Evolutionary conservation across 2,329 filamentous ascomycete genomes (phyloP).

Genomic region (Elsinoe fawcettii): DNA sequence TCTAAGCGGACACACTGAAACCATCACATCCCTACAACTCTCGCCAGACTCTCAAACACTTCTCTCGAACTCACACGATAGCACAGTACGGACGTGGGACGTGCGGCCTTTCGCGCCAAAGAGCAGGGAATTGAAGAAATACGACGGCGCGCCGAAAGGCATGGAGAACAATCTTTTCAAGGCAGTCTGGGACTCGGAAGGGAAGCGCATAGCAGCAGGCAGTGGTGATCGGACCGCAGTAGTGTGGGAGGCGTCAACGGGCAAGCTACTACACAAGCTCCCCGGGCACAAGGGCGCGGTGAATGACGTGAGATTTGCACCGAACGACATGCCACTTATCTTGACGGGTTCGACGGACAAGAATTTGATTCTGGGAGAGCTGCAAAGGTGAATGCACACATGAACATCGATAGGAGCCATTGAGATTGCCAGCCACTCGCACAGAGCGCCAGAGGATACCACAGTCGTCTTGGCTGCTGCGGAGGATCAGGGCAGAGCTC

Average conservation of each 20-base stretch:
- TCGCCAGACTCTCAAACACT: slow-evolving; percentile 88
- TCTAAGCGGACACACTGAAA: slow-evolving; percentile 84
- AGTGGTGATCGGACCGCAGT: slow-evolving; percentile 86
- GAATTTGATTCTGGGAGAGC: slow-evolving; percentile 29
- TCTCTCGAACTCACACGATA: slow-evolving; percentile 88
- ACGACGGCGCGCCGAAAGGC: slow-evolving; percentile 82
- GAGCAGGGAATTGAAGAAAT: slow-evolving; percentile 76
- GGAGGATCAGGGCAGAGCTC: no score
- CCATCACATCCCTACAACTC: slow-evolving; percentile 80
- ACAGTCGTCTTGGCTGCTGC: no score
- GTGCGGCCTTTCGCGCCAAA: slow-evolving; percentile 88
- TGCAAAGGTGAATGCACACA: slow-evolving; percentile 21
- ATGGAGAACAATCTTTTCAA: slow-evolving; percentile 86
- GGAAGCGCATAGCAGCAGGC: slow-evolving; percentile 80
- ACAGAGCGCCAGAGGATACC: no score
- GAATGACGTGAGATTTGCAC: slow-evolving; percentile 88
- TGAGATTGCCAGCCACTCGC: no score
- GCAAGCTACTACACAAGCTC: slow-evolving; percentile 87
- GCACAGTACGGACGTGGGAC: slow-evolving; percentile 91
- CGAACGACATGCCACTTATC: slow-evolving; percentile 68
- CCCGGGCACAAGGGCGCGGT: slow-evolving; percentile 93
- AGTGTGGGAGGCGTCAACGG: slow-evolving; percentile 82
- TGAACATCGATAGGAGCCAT: no score
- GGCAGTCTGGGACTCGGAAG: slow-evolving; percentile 81
- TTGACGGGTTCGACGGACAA: slow-evolving; percentile 30